These are phyloP conservation scores for Harrya chromipes DNA, from an alignment of 768 basidiomycete genomes.

Conservation along the genomic window DNA sequence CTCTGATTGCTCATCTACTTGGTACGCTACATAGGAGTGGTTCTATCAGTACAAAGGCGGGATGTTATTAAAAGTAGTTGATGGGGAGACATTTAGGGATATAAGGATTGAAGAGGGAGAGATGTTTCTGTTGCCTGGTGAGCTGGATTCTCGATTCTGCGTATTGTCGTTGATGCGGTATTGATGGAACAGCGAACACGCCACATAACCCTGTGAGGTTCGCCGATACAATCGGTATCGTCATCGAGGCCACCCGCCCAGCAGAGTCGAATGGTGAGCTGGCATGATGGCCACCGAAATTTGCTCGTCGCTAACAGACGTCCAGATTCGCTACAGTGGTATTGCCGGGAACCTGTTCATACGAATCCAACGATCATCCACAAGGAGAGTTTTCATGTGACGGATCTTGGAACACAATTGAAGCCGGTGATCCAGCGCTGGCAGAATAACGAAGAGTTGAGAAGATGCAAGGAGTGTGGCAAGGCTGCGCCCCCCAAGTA, in stretches of 20 bases:
- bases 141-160: constrained; percentile 12
- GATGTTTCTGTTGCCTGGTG: constrained; percentile 94
- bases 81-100: constrained; percentile 76
- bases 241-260: constrained; percentile 84
- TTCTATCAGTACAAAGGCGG: constrained; percentile 96
- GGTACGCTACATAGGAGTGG: constrained; percentile 66
- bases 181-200: constrained; percentile 65
- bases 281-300: neutral
- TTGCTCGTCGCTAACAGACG: neutral
- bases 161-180: neutral
- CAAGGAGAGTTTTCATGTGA: constrained; percentile 84
- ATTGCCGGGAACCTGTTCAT: constrained; percentile 69
- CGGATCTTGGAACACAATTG: constrained; percentile 89
- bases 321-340: constrained; percentile 89
- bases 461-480: constrained; percentile 75
- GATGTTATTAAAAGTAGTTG: constrained; percentile 87
- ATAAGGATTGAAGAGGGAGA: constrained; percentile 91
- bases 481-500: constrained; percentile 56
- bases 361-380: constrained; percentile 67
- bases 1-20: neutral
- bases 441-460: constrained; percentile 61
- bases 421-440: constrained; percentile 88
- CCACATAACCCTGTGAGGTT: constrained; percentile 96
- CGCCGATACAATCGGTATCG: constrained; percentile 86
- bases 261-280: constrained; percentile 65